Percentiles rank a stretch among this genome's conserved stretches.
phyloP scores from a whole-genome alignment of 2,329 filamentous ascomycete species.

The Epichloe gansuensis region DNA sequence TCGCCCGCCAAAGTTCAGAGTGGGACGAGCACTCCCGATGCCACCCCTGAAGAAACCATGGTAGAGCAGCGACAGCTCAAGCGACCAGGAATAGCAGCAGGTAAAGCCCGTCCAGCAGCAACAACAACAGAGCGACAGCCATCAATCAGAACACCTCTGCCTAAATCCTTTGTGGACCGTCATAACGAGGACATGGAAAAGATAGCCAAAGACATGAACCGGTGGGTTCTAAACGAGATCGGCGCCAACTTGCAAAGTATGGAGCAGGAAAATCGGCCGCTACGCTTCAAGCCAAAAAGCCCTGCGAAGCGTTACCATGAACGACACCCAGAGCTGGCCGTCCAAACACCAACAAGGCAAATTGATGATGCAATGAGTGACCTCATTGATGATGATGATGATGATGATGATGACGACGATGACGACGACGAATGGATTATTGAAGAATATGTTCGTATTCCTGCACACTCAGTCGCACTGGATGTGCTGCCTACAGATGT shows the following conservation, averaged over 20 bases:
- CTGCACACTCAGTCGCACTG: conserved; percentile 35
- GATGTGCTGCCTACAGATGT: conserved; percentile 38
- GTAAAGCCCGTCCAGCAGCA: conserved; percentile 10
- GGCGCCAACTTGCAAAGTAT: conserved; percentile 37
- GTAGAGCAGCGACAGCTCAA: conserved; percentile 19
- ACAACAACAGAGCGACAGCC: conserved; percentile 8
- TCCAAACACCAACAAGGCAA: background rate
- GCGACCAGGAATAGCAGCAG: conserved; percentile 19
- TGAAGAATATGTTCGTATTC: conserved; percentile 52
- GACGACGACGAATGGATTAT: conserved; percentile 49
- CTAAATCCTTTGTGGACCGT: conserved; percentile 20
- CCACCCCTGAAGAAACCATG: conserved; percentile 3
- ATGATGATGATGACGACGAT: conserved; percentile 35
- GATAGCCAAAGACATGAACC: conserved; percentile 43
- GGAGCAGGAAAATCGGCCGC: conserved; percentile 27
- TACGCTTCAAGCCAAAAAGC: conserved; percentile 43
- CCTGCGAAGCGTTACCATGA: conserved; percentile 43
- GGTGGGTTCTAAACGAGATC: conserved; percentile 47
- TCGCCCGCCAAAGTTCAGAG: background rate
- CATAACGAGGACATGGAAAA: conserved; percentile 34
- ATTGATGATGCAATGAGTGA: conserved; percentile 25
- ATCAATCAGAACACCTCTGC: conserved; percentile 16
- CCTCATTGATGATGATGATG: conserved; percentile 29
- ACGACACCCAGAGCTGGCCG: conserved; percentile 33
- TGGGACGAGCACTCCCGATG: background rate